Base-by-base conservation (phyloP, 1,139 yeast genomes). In the Arxiozyma slooffiae region DNA sequence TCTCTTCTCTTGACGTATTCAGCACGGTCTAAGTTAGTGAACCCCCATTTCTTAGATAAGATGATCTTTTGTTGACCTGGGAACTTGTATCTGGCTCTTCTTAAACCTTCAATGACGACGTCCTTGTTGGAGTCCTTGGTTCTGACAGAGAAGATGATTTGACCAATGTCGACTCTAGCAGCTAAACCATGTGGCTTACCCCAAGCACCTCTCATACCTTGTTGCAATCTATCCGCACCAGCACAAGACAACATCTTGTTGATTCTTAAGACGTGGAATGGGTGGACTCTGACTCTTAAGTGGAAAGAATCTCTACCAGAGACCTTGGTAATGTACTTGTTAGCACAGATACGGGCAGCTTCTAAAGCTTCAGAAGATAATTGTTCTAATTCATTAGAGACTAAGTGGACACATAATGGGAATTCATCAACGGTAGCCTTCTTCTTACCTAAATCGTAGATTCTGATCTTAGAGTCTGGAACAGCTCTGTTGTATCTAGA, bases 161-260 rank as follows among this genome's bases (percentile, higher is more conserved):
- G 98, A 73, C 98, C 98, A 77, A 92, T 92, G 79, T 80, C 80
- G 74, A 92, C 98, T 79, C 98, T 90, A 71, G 98, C 98, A 69
- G 97, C 98, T 72, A 90, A 83, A 81, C 98, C 98, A 71, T 90
- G 96, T 71, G 98, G 98, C 81, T 92, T 92, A 87, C 98, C 98
- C 97, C 97, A 92, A 73, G 98, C 98, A 83, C 95, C 95, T 87
- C 98, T 90, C 98, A 92, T 92, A 88, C 98, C 98, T 81, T 94
- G 97, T 82, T 92, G 98, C 79, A 92, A 84, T 86, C 98, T 88
- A 90, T 92, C 98, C 75, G 98, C 98, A 86, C 98, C 98, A 80
- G 98, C 98, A 82, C 98, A 92, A 72, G 98, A 92, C 96, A 92
- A 88, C 98, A 92, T 92, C 86, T 92, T 92, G 92, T 92, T 92